These are phyloP conservation scores for Globisporangium camurandrum DNA, from an alignment of 352 stramenopile species.

Conservation along the genomic window DNA sequence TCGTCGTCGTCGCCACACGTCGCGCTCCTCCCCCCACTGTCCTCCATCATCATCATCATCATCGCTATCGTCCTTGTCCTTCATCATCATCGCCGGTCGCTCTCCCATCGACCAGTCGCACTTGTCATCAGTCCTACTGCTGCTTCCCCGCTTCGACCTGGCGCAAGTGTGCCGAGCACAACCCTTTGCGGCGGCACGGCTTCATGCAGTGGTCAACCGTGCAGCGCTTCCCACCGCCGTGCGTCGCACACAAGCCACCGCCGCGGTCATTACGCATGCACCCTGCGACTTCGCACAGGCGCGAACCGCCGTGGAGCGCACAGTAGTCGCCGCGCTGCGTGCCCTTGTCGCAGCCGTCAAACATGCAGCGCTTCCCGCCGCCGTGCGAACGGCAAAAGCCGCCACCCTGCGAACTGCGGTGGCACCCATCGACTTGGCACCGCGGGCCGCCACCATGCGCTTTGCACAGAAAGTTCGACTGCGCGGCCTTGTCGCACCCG, in stretches of 20 bases:
- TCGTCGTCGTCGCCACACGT: no score
- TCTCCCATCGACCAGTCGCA: no score
- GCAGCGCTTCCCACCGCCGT: slow-evolving; percentile 84
- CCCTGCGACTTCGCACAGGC: slow-evolving; percentile 67
- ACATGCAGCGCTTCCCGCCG: slow-evolving; percentile 81
- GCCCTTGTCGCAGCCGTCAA: slow-evolving; percentile 79
- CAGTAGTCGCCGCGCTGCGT: slow-evolving; percentile 85
- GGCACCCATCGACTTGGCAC: slow-evolving; percentile 62
- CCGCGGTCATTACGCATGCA: slow-evolving; percentile 85
- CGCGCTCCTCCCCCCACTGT: slow-evolving; percentile 2
- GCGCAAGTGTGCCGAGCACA: slow-evolving; percentile 75
- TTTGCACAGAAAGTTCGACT: slow-evolving; percentile 85
- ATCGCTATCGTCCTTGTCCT: neutral
- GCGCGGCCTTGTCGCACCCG: slow-evolving; percentile 71
- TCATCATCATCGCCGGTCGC: neutral
- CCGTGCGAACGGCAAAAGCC: slow-evolving; percentile 82
- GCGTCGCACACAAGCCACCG: slow-evolving; percentile 62
- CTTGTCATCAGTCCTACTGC: no score
- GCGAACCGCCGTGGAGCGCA: slow-evolving; percentile 76
- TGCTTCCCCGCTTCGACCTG: slow-evolving; percentile 27
- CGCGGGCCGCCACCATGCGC: slow-evolving; percentile 77
- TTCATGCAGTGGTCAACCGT: slow-evolving; percentile 53
- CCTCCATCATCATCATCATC: neutral
- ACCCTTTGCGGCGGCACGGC: slow-evolving; percentile 71
- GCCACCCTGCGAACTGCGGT: slow-evolving; percentile 66